Base-by-base conservation (phyloP, 176 grass and related monocot genomes). In the Sorghum bicolor region DNA sequence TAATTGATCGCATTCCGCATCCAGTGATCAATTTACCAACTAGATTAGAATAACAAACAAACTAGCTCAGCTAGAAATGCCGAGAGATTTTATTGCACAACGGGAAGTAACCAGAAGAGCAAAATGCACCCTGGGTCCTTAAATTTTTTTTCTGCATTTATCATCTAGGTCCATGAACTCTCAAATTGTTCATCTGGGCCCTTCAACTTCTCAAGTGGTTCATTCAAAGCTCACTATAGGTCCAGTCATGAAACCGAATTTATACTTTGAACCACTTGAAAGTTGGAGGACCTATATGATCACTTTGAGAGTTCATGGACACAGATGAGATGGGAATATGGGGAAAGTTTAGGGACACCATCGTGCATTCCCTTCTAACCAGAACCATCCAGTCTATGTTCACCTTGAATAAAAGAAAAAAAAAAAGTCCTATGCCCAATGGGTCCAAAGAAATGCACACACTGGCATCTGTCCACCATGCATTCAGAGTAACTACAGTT, bases 401-500 rank as follows among this genome's bases (percentile, higher is more conserved):
- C 24, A 71, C 45, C 16, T 63, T 29, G 34, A 60, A 70, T 55
- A 12, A 34, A 67, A 67, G 15, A 36, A 40, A 24, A 31, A 24
- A 8, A 53, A 53, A 8, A 22, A 3, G 17, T 2, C 4, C 0
- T 77, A 25, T 78, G 63, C 25, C 83, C 22, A 45, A 24, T 78
- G 37, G 36, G 25, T 10, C 5, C 19, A 53, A 85, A 24, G 25
- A 69, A 58, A 69, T 85, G 64, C 8, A 34, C 26, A 57, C 8
- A 70, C 37, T 60, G 12, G 0, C 22, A 41, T 41, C 5, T 70
- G 5, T 3, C 26, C 2, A 41, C 17, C 45, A 32, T 76, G 25
- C 30, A 65, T 32, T 57, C 82, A 57, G 82, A 84, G 61, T 84
- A 67, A 76, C 61, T 41, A 36, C 74, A 76, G 39, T 26, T 53